Conservation (phyloP, 371 early-diverging fungal species). For the Antonospora locustae region DNA sequence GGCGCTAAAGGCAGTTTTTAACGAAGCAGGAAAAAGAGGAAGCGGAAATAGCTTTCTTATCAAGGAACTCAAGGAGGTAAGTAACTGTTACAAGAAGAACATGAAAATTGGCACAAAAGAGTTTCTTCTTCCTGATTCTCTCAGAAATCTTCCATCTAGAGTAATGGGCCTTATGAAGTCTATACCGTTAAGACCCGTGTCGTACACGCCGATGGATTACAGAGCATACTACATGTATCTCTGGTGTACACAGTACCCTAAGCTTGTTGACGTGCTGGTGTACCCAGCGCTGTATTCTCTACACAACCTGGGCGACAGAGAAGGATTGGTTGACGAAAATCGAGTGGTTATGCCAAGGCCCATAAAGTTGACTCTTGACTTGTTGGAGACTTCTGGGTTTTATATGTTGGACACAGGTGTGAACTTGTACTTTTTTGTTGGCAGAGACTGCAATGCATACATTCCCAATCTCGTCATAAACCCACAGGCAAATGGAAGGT, state of each 20-base stretch:
- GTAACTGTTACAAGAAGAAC: conserved; percentile 11
- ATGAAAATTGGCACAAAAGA: conserved; percentile 13
- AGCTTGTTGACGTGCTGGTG: conserved; percentile 45
- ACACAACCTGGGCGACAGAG: conserved; percentile 1
- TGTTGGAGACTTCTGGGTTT: conserved; percentile 31
- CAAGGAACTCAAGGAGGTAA: conserved; percentile 20
- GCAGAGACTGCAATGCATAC: conserved; percentile 27
- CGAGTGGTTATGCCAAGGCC: conserved; percentile 19
- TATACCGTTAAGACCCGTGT: conserved; percentile 43
- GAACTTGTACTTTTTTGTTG: conserved; percentile 47
- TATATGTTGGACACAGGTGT: conserved; percentile 53
- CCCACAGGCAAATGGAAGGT: conserved; percentile 1
- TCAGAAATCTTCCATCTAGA: conserved; percentile 40
- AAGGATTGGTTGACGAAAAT: conserved; percentile 13
- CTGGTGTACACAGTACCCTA: conserved; percentile 26
- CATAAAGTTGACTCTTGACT: conserved; percentile 29
- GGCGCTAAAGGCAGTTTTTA: conserved; percentile 36
- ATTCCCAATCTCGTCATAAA: conserved; percentile 21
- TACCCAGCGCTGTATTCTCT: conserved; percentile 45
- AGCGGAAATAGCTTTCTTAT: conserved; percentile 23
- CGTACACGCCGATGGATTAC: conserved; percentile 43
- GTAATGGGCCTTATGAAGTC: conserved; percentile 39
- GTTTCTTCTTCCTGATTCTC: conserved; percentile 1
- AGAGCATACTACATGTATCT: conserved; percentile 41
- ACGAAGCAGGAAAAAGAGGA: conserved; percentile 36